Conservation (phyloP, 768 basidiomycete genomes). For the Plicaturopsis crispa region DNA sequence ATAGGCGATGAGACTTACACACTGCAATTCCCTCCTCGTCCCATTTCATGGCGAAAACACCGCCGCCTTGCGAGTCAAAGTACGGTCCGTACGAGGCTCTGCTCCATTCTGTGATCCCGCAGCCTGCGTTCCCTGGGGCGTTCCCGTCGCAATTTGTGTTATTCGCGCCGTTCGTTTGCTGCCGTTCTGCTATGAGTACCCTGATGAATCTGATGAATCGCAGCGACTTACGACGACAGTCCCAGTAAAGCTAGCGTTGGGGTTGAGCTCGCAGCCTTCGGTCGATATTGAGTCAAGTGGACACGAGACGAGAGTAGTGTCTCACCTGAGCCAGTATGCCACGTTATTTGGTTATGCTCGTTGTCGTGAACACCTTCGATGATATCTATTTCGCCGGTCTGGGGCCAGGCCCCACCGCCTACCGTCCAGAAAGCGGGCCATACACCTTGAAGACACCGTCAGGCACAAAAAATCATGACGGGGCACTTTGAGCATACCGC, state of each 20-base stretch:
- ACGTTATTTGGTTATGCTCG: constrained; percentile 78
- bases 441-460: constrained; percentile 42
- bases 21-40: constrained; percentile 68
- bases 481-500: constrained; percentile 43
- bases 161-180: constrained; percentile 42
- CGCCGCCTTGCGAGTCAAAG: constrained; percentile 75
- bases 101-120: constrained; percentile 75
- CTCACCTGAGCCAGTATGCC: constrained; percentile 63
- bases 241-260: constrained; percentile 53
- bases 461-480: not conserved
- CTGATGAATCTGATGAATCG: not conserved
- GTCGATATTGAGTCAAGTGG: constrained; percentile 1
- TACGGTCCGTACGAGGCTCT: constrained; percentile 76
- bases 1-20: constrained; percentile 40
- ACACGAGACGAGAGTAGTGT: constrained; percentile 2
- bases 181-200: not conserved
- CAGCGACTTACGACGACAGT: constrained; percentile 44
- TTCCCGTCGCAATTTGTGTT: constrained; percentile 49
- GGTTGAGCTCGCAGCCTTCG: constrained; percentile 51
- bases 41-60: constrained; percentile 89
- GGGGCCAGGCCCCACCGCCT: constrained; percentile 9
- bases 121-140: constrained; percentile 58
- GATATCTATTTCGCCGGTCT: constrained; percentile 80
- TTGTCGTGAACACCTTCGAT: constrained; percentile 84
- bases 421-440: constrained; percentile 80